A percentile compares a stretch with the other conserved stretches of the same genome.
Evolutionary conservation across 2,329 filamentous ascomycete species (phyloP).

Genomic region (Colletotrichum euphorbiae): DNA sequence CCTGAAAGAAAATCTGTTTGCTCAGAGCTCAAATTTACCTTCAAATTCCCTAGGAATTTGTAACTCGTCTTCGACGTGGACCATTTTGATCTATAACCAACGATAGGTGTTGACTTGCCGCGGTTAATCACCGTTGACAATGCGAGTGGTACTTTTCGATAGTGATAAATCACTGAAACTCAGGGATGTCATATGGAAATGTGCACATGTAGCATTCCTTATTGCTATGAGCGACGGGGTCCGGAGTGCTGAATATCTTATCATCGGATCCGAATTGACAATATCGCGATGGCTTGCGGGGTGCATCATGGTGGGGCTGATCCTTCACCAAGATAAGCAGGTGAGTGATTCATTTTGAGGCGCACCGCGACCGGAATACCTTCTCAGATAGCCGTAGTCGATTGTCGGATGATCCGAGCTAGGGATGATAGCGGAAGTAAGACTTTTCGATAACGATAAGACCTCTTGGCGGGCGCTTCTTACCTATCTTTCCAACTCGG

Average conservation of each 20-base stretch:
- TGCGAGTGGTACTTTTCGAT: too few relatives aligned
- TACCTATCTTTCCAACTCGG: neutral
- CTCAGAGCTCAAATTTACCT: constrained; percentile 16
- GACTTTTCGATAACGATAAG: neutral
- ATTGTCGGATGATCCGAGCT: neutral
- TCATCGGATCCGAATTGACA: neutral
- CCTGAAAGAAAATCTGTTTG: neutral
- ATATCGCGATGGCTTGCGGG: constrained; percentile 3
- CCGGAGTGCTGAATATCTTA: too few relatives aligned
- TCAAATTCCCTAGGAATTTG: constrained; percentile 43
- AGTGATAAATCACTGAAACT: too few relatives aligned
- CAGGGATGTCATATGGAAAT: too few relatives aligned
- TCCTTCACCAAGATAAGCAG: constrained; percentile 12
- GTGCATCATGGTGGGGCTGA: constrained; percentile 5
- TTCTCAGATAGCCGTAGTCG: neutral
- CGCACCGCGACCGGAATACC: neutral
- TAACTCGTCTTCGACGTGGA: constrained; percentile 19
- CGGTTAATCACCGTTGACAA: too few relatives aligned
- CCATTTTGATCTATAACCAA: neutral
- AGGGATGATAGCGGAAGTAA: neutral
- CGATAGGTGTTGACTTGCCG: too few relatives aligned
- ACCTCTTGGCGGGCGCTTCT: neutral
- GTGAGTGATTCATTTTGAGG: neutral
- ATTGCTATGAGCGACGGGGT: too few relatives aligned
- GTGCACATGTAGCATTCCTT: too few relatives aligned